phyloP scores from a whole-genome alignment of 305 asterid genomes.

The Solanum aculeatissimum region DNA sequence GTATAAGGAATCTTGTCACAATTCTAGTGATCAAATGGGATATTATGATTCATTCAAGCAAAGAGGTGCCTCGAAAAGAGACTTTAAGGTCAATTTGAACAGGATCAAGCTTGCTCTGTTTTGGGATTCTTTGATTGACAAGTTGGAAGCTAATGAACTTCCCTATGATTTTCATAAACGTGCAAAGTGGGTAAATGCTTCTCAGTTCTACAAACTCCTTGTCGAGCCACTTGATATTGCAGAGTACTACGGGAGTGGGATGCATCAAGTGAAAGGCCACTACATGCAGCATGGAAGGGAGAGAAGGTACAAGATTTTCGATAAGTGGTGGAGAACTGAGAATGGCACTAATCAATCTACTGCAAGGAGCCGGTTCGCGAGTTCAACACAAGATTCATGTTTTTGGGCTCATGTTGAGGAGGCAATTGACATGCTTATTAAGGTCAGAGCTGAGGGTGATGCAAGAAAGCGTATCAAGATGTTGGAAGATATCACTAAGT shows the following conservation, averaged over 20 bases:
- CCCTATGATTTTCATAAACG: conserved; percentile 66
- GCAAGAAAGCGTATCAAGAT: conserved; percentile 12
- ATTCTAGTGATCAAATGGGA: conserved; percentile 60
- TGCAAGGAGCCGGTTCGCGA: conserved; percentile 58
- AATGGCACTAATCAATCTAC: conserved; percentile 10
- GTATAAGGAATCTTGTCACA: conserved; percentile 54
- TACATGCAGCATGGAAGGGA: conserved; percentile 67
- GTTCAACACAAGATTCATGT: conserved; percentile 78
- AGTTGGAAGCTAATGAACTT: conserved; percentile 62
- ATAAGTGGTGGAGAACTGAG: conserved; percentile 72
- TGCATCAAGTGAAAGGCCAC: conserved; percentile 60
- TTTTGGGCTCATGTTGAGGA: conserved; percentile 91
- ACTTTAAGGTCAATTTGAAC: conserved; percentile 44
- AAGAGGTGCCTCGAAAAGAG: conserved; percentile 50
- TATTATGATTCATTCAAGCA: conserved; percentile 76
- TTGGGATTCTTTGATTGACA: conserved; percentile 55
- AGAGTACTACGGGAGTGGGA: conserved; percentile 49
- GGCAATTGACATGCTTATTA: conserved; percentile 40
- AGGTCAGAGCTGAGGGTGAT: conserved; percentile 37
- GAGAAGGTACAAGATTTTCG: conserved; percentile 56
- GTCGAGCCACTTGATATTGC: conserved; percentile 93
- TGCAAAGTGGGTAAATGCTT: conserved; percentile 54
- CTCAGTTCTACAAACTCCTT: conserved; percentile 61
- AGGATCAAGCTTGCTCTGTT: conserved; percentile 42
- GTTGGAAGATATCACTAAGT: conserved; percentile 37